A percentile compares a stretch with the other conserved stretches of the same genome.
phyloP scores from a whole-genome alignment of 1,284 basidiomycete genomes.

The Pseudozyma thailandica region DNA sequence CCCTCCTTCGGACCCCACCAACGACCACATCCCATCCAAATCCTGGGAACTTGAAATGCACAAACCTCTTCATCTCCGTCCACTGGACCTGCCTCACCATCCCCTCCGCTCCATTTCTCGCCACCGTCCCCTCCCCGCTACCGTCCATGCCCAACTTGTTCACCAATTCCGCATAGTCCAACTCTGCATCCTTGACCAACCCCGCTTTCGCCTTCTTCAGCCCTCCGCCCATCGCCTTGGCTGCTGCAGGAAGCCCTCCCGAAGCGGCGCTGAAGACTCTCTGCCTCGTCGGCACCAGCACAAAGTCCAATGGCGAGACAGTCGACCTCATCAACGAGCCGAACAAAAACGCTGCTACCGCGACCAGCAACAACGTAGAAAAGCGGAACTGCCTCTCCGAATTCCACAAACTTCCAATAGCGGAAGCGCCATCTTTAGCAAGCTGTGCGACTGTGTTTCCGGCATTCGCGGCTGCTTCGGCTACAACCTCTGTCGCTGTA shows the following conservation, averaged over 20 bases:
- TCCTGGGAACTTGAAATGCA: slow-evolving; percentile 31
- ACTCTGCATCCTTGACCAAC: too few relatives aligned
- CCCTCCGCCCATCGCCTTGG: not conserved
- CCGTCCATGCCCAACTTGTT: slow-evolving; percentile 3
- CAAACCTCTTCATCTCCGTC: slow-evolving; percentile 39
- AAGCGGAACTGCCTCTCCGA: slow-evolving; percentile 32
- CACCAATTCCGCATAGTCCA: slow-evolving; percentile 22
- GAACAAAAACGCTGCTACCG: slow-evolving; percentile 86
- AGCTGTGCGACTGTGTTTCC: slow-evolving; percentile 27
- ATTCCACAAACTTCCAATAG: slow-evolving; percentile 16
- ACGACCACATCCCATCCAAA: slow-evolving; percentile 42
- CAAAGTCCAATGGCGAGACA: slow-evolving; percentile 89
- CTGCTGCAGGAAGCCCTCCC: not conserved
- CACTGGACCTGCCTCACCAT: slow-evolving; percentile 44
- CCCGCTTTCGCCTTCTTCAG: not conserved
- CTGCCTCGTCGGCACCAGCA: slow-evolving; percentile 67
- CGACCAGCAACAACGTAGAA: slow-evolving; percentile 74
- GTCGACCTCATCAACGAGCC: slow-evolving; percentile 88
- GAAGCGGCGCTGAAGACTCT: not conserved
- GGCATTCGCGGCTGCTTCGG: slow-evolving; percentile 23
- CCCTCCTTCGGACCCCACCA: slow-evolving; percentile 30
- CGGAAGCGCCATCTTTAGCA: slow-evolving; percentile 9
- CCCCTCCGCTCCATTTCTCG: not conserved
- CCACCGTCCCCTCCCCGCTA: not conserved
- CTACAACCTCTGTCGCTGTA: too few relatives aligned